Conservation (phyloP, 2,329 filamentous ascomycete genomes). For the Clonostachys rhizophaga region DNA sequence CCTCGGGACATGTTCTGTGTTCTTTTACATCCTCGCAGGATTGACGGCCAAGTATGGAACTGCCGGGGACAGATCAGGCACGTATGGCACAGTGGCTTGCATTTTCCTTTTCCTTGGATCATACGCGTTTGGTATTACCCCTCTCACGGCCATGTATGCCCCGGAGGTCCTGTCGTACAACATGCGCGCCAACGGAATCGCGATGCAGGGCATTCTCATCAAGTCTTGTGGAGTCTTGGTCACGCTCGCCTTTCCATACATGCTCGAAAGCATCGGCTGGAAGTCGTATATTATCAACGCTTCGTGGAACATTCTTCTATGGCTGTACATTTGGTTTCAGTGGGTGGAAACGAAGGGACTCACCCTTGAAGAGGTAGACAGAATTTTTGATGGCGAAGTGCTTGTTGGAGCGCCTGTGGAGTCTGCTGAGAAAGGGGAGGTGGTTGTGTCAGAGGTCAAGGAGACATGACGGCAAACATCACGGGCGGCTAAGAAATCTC, state of each 20-base stretch:
- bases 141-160: conserved; percentile 7
- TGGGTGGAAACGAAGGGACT: conserved; percentile 10
- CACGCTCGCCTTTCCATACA: conserved; percentile 7
- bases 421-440: no score
- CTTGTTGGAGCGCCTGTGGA: no score
- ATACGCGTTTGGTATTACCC: conserved; percentile 9
- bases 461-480: no score
- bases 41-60: conserved; percentile 1
- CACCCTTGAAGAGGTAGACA: conserved; percentile 11
- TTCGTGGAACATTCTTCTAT: conserved; percentile 5
- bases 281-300: conserved; percentile 11
- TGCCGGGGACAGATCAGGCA: background rate
- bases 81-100: conserved; percentile 7
- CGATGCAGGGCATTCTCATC: background rate
- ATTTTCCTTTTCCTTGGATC: conserved; percentile 10
- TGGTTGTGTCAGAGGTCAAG: no score
- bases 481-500: no score
- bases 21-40: conserved; percentile 4
- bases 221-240: conserved; percentile 4
- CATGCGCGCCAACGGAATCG: conserved; percentile 7
- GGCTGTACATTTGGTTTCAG: conserved; percentile 8
- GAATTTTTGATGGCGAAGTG: conserved; percentile 7
- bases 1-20: background rate
- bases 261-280: conserved; percentile 10
- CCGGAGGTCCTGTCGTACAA: conserved; percentile 10